These are phyloP conservation scores for Pigoraptor vietnamica DNA, from an alignment of 78 protist genomes.

Conservation along the genomic window DNA sequence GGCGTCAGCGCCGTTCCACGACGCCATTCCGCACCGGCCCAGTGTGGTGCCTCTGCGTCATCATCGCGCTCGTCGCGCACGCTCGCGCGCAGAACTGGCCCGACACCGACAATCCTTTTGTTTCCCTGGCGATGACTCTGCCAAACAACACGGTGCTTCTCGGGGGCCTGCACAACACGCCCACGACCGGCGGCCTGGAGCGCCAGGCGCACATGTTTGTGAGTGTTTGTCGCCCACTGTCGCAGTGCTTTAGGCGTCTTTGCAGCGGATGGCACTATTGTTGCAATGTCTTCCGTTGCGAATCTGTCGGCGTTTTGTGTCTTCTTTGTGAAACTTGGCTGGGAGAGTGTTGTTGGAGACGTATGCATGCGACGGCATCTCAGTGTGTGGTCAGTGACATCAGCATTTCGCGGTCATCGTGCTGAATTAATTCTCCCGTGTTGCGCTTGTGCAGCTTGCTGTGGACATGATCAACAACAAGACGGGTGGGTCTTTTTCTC, in stretches of 20 bases:
- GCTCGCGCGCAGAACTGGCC: too few species aligned
- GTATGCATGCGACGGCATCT: too few species aligned
- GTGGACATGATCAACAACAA: not conserved
- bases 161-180: not conserved
- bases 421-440: too few species aligned
- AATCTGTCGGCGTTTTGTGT: too few species aligned
- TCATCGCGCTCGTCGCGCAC: too few species aligned
- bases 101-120: not conserved
- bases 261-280: not conserved
- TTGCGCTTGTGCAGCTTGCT: not conserved
- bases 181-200: not conserved
- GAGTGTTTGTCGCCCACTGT: not conserved
- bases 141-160: not conserved
- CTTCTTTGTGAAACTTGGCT: too few species aligned
- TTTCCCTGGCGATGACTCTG: not conserved
- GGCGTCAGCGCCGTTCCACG: too few species aligned
- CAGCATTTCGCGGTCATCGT: too few species aligned
- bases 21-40: too few species aligned
- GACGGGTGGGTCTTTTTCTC: not conserved
- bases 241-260: not conserved
- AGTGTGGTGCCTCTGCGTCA: too few species aligned
- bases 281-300: not conserved
- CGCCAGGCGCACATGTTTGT: not conserved
- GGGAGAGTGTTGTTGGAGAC: too few species aligned
- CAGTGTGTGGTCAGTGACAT: too few species aligned